Evolutionary conservation across 257 asterid genomes (phyloP).

Genomic region (Capsicum rhomboideum): DNA sequence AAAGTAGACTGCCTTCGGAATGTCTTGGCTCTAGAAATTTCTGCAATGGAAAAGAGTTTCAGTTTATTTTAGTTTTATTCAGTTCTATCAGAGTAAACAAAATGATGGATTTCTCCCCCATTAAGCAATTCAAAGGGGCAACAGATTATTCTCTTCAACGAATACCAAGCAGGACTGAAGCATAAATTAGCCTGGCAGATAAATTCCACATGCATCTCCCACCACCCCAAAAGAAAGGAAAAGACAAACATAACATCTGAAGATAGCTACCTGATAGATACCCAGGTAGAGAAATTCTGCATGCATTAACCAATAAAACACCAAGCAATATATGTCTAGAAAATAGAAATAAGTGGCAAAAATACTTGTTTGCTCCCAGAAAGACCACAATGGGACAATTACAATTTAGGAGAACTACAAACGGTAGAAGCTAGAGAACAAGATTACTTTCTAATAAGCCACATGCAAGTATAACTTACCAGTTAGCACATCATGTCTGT

Average conservation of each 20-base stretch:
- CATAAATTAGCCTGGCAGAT: not conserved
- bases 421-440: not conserved
- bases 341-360: not conserved
- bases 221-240: not conserved
- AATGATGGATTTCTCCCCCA: not conserved
- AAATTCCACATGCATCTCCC: not conserved
- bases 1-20: conserved; percentile 79
- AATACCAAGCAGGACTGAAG: not conserved
- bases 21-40: conserved; percentile 63
- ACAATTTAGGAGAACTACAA: not conserved
- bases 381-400: not conserved
- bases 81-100: not conserved
- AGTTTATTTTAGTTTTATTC: not conserved
- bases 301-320: not conserved
- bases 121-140: not conserved
- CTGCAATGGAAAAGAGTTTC: conserved; percentile 25
- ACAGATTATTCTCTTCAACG: not conserved
- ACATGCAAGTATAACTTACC: conserved; percentile 33
- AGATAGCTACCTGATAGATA: not conserved
- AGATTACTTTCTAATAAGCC: not conserved
- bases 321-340: not conserved
- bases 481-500: conserved; percentile 50
- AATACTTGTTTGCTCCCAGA: not conserved
- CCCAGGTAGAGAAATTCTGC: not conserved
- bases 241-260: not conserved